Conservation (phyloP, 768 basidiomycete species). For the Lactarius akahatsu region DNA sequence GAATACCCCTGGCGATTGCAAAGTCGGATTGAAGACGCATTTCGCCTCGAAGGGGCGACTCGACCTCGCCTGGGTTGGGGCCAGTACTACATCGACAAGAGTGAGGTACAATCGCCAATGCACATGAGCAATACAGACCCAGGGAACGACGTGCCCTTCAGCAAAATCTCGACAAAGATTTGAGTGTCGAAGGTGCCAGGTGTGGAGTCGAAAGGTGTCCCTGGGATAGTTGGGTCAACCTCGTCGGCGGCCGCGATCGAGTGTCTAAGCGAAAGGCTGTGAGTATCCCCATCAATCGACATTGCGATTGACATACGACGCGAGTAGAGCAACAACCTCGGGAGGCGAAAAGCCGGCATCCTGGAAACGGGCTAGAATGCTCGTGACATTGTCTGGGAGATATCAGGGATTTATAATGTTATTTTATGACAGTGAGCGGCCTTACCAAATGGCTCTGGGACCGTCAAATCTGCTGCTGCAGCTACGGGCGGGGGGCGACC, state of each 20-base stretch:
- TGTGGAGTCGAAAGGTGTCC: slow-evolving; percentile 39
- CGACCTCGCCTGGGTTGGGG: slow-evolving; percentile 35
- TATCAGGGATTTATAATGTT: neutral
- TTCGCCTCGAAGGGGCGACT: slow-evolving; percentile 37
- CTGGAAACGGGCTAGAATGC: slow-evolving; percentile 36
- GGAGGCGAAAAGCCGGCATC: slow-evolving; percentile 35
- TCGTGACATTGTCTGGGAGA: neutral
- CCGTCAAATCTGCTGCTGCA: slow-evolving; percentile 30
- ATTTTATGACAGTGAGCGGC: neutral
- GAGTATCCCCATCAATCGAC: slow-evolving; percentile 20
- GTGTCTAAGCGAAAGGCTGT: slow-evolving; percentile 18
- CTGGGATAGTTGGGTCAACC: slow-evolving; percentile 33
- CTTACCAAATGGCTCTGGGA: slow-evolving; percentile 38
- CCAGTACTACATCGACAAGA: slow-evolving; percentile 24
- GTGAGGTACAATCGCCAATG: neutral
- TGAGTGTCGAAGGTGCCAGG: slow-evolving; percentile 34
- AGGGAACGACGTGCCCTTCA: slow-evolving; percentile 35
- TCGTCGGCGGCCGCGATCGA: slow-evolving; percentile 30
- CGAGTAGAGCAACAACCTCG: slow-evolving; percentile 40
- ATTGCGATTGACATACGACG: slow-evolving; percentile 31
- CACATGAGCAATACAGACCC: slow-evolving; percentile 24
- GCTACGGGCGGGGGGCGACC: slow-evolving; percentile 36
- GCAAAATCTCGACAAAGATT: slow-evolving; percentile 38
- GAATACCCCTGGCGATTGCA: slow-evolving; percentile 32
- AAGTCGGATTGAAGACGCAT: slow-evolving; percentile 40